A percentile compares a stretch with the other conserved stretches of the same genome.
Conservation (phyloP, 129 eudicot genomes). For the Glebionis coronaria region DNA sequence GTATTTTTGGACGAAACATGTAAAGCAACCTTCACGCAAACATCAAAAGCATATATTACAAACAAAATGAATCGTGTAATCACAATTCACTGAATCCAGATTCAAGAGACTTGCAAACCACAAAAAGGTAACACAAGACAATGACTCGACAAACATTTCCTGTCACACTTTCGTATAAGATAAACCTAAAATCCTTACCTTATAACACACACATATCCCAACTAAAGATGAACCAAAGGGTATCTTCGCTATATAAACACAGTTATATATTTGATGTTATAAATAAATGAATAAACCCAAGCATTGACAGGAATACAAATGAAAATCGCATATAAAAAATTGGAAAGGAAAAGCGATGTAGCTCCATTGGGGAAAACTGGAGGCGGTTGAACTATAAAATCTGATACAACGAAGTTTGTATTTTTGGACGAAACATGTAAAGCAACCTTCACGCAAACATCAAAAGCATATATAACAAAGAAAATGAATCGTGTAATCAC, state of each 20-base stretch:
- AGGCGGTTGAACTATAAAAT: slow-evolving; percentile 9
- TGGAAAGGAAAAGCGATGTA: slow-evolving; percentile 19
- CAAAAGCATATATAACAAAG: too few relatives aligned
- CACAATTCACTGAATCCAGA: slow-evolving; percentile 10
- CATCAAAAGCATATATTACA: too few relatives aligned
- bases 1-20: too few relatives aligned
- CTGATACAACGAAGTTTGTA: too few relatives aligned
- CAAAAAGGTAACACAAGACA: background rate
- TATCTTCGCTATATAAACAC: slow-evolving; percentile 9
- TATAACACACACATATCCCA: slow-evolving; percentile 20
- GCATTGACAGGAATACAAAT: background rate
- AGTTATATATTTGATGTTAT: slow-evolving; percentile 1
- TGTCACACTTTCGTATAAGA: slow-evolving; percentile 9
- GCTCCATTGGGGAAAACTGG: slow-evolving; percentile 39
- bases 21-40: too few relatives aligned
- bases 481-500: background rate
- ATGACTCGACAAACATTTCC: slow-evolving; percentile 13
- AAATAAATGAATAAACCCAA: slow-evolving; percentile 11
- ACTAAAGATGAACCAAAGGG: background rate
- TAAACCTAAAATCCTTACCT: slow-evolving; percentile 12
- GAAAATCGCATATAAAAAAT: slow-evolving; percentile 14
- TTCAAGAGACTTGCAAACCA: slow-evolving; percentile 2
- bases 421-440: too few relatives aligned
- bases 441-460: too few relatives aligned
- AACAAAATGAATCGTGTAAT: too few relatives aligned